Percentiles rank a stretch among this genome's conserved stretches.
Evolutionary conservation across 2,329 filamentous ascomycete species (phyloP).

Genomic region (Venturia effusa): DNA sequence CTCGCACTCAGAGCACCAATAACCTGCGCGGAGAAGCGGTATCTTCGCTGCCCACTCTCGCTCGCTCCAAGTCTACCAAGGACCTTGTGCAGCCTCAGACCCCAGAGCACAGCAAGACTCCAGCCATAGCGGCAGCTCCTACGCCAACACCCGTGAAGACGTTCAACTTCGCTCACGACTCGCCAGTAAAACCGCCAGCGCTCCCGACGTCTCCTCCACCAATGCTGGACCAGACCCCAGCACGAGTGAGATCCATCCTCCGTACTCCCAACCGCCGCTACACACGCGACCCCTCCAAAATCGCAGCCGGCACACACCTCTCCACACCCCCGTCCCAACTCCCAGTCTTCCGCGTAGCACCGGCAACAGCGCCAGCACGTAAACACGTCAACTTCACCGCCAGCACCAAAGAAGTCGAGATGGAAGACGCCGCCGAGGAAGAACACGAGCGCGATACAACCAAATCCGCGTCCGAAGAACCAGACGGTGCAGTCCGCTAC

Average conservation of each 20-base stretch:
- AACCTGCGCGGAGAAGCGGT: slow-evolving; percentile 24
- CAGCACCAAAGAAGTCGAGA: slow-evolving; percentile 42
- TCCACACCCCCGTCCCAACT: slow-evolving; percentile 25
- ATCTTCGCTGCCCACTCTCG: slow-evolving; percentile 39
- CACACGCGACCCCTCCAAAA: slow-evolving; percentile 46
- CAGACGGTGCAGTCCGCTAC: slow-evolving; percentile 22
- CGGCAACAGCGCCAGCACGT: slow-evolving; percentile 59
- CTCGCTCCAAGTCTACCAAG: slow-evolving; percentile 38
- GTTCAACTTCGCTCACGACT: neutral
- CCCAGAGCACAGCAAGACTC: neutral
- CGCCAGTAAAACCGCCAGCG: slow-evolving; percentile 3
- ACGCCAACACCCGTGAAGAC: slow-evolving; percentile 7
- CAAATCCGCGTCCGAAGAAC: slow-evolving; percentile 21
- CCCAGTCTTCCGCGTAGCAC: slow-evolving; percentile 24
- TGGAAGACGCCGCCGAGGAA: slow-evolving; percentile 16
- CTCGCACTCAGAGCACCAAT: slow-evolving; percentile 47
- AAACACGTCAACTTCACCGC: slow-evolving; percentile 78
- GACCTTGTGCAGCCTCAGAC: slow-evolving; percentile 15
- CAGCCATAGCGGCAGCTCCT: neutral
- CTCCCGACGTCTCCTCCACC: neutral
- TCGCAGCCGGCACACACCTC: slow-evolving; percentile 49
- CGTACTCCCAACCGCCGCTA: slow-evolving; percentile 48
- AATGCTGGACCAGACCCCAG: neutral
- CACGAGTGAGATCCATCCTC: slow-evolving; percentile 52
- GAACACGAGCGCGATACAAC: slow-evolving; percentile 19